These are phyloP conservation scores for Dactylorhiza incarnata DNA, from an alignment of 106 monocot species.

Conservation along the genomic window DNA sequence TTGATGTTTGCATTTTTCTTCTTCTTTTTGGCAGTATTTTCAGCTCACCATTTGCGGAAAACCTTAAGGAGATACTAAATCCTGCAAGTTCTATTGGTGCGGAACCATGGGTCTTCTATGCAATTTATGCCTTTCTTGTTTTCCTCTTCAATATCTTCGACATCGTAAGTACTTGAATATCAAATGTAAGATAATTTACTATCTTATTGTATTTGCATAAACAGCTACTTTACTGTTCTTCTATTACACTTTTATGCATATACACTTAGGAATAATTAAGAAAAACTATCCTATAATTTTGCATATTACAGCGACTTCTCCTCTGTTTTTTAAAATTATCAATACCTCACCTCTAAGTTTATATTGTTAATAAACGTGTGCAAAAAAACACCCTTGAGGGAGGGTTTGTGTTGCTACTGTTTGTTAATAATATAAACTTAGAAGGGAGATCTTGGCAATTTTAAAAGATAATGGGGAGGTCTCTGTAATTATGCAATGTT, in stretches of 20 bases:
- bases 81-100: slow-evolving; percentile 77
- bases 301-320: too few relatives aligned
- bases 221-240: neutral
- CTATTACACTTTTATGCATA: neutral
- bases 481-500: too few relatives aligned
- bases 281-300: too few relatives aligned
- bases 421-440: too few relatives aligned
- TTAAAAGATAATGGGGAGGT: too few relatives aligned
- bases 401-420: too few relatives aligned
- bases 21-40: slow-evolving; percentile 54
- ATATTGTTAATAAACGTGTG: too few relatives aligned
- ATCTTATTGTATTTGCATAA: neutral
- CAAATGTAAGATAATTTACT: neutral
- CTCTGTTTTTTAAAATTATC: too few relatives aligned
- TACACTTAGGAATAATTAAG: neutral
- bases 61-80: slow-evolving; percentile 76
- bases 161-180: slow-evolving; percentile 63
- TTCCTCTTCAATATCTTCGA: slow-evolving; percentile 99
- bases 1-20: slow-evolving; percentile 4
- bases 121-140: slow-evolving; percentile 73
- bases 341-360: too few relatives aligned
- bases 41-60: slow-evolving; percentile 83
- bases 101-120: slow-evolving; percentile 86
- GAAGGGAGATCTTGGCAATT: too few relatives aligned
- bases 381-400: too few relatives aligned